phyloP scores from a whole-genome alignment of 73 alveolate species.

The Paramecium caudatum region DNA sequence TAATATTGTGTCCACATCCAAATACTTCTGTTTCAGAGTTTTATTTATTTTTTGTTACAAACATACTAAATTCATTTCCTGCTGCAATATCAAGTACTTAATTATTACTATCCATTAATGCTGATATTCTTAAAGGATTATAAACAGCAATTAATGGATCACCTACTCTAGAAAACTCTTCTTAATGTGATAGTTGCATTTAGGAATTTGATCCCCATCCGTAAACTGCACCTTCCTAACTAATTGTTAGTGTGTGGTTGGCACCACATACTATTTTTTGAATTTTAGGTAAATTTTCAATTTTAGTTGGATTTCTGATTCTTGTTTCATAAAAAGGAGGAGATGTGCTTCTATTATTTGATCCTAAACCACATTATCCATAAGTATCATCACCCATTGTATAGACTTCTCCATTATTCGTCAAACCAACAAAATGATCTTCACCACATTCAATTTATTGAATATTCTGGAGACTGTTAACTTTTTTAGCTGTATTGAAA shows the following conservation, averaged over 20 bases:
- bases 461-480: slow-evolving; percentile 72
- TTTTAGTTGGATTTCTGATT: slow-evolving; percentile 82
- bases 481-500: slow-evolving; percentile 73
- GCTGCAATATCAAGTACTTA: slow-evolving; percentile 83
- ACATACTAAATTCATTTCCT: slow-evolving; percentile 86
- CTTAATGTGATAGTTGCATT: slow-evolving; percentile 82
- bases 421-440: slow-evolving; percentile 88
- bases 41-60: slow-evolving; percentile 76
- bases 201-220: slow-evolving; percentile 93
- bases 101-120: slow-evolving; percentile 77
- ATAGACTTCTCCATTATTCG: slow-evolving; percentile 83
- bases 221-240: slow-evolving; percentile 80
- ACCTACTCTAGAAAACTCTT: slow-evolving; percentile 78
- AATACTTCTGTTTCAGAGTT: slow-evolving; percentile 81
- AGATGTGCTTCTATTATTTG: slow-evolving; percentile 78
- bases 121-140: slow-evolving; percentile 68
- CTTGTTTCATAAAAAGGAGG: slow-evolving; percentile 85
- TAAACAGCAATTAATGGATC: slow-evolving; percentile 83
- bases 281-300: slow-evolving; percentile 78
- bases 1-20: slow-evolving; percentile 85
- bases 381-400: slow-evolving; percentile 95
- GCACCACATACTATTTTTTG: slow-evolving; percentile 83
- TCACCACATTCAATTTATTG: slow-evolving; percentile 84
- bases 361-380: slow-evolving; percentile 91
- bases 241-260: slow-evolving; percentile 83